Base-by-base conservation (phyloP, 805 yeast species). In the Myxozyma neglecta region DNA sequence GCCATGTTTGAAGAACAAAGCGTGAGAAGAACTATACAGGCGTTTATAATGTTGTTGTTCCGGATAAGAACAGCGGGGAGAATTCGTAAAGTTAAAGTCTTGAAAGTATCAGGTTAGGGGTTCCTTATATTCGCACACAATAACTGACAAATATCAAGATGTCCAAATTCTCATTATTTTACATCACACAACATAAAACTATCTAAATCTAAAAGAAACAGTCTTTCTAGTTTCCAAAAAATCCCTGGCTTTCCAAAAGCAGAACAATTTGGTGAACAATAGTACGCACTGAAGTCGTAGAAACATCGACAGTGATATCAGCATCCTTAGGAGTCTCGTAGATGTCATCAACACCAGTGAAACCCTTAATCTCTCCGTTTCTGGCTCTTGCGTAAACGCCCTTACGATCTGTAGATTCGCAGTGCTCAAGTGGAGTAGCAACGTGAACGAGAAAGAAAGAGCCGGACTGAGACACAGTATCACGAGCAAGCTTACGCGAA, bases 201-300 rank as follows among this genome's bases (percentile, higher is more conserved):
- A n/a, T n/a, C n/a, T n/a, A n/a, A n/a, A n/a, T n/a, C 40, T 10
- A 47, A n/a, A n/a, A 34, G 24, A 14, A 34, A 10, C 14, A 39
- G 11, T 7, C 6, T 14, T 20, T 46, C 56, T 72, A 74, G 64
- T 73, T 73, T 2, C 80, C 80, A 61, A 89, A 89, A 77, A 88
- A 92, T 16, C 96, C 96, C 76, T 91, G 89, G 70, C 86, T 85
- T 75, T 89, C 90, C 69, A 92, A 81, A 73, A 85, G 81, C 63
- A 85, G 77, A 40, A 88, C 86, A 66, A 89, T 83, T 74, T 86
- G 85, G 72, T 85, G 89, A 59, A 90, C 88, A 60, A 89, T 88
- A 49, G 89, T 81, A 60, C 86, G 79, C 59, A 88, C 84, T 46
- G 85, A 81, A 50, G 80, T 81, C 63, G 82, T 80, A 48, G 81